Evolutionary conservation across 495 filamentous ascomycete genomes (phyloP), one percentile per base, ranked within the genome.

Genomic region (Amniculicola lignicola): DNA sequence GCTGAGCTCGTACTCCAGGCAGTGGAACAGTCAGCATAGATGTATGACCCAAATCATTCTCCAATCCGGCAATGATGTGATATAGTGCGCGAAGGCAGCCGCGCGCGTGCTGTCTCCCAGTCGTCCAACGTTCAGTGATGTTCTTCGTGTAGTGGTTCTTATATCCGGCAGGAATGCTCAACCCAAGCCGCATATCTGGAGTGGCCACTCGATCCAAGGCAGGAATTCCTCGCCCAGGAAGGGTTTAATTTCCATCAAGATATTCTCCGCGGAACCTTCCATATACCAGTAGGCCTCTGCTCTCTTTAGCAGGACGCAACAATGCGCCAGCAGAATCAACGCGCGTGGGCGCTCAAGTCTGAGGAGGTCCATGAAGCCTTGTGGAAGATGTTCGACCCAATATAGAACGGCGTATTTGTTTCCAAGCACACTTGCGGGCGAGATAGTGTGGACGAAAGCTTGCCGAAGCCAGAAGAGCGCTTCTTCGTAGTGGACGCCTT

Each of bases 151-250:
- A n/a, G n/a, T n/a, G n/a, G n/a, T n/a, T n/a, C n/a, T n/a, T n/a
- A n/a, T n/a, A n/a, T n/a, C n/a, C n/a, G n/a, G n/a, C n/a, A n/a
- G n/a, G n/a, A n/a, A n/a, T n/a, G n/a, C n/a, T 59, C 35, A 51
- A 5, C 25, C 4, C 41, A 59, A 27, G 1, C 40, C 55, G 40
- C 37, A 51, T 12, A 19, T 24, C 29, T 45, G 27, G 15, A 59
- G 22, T 24, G 55, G 55, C 55, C 55, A 59, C 14, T 51, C 39
- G 2, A 59, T 59, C 55, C 46, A 59, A 7, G 55, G 55, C 6
- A 59, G 25, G 25, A 45, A 59, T 21, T 59, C 48, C 1, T 44
- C 37, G 15, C 23, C 40, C 27, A 59, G 21, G 29, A 19, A 25
- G 22, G 38, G 46, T 22, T 51, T 23, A 24, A 59, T 21, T 47